phyloP scores from a whole-genome alignment of 23 red algal genomes.

The Porphyridium purpureum region DNA sequence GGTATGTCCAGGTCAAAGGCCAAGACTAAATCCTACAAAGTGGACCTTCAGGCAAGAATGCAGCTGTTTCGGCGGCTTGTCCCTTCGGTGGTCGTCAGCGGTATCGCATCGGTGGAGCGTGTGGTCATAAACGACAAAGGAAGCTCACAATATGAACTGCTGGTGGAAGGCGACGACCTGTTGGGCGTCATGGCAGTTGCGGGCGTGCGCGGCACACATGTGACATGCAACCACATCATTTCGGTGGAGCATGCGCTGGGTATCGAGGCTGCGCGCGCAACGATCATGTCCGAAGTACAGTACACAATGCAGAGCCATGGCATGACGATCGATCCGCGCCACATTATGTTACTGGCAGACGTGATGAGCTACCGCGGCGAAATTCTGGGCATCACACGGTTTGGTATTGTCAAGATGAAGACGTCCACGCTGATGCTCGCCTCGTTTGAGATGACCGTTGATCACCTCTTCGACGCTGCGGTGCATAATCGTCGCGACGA shows the following conservation, averaged over 20 bases:
- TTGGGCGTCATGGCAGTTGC: conserved; percentile 55
- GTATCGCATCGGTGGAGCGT: conserved; percentile 38
- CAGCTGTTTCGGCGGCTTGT: conserved; percentile 6
- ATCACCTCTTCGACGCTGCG: conserved; percentile 98
- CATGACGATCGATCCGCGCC: conserved; percentile 67
- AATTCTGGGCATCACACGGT: conserved; percentile 67
- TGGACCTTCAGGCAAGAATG: too few species aligned
- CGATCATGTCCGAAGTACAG: conserved; percentile 71
- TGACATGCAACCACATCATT: conserved; percentile 89
- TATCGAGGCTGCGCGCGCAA: conserved; percentile 72
- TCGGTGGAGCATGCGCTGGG: conserved; percentile 72
- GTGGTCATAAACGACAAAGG: conserved; percentile 56
- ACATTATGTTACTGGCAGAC: conserved; percentile 83
- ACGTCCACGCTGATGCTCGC: conserved; percentile 91
- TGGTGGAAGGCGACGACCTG: conserved; percentile 62
- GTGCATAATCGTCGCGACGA: conserved; percentile 58
- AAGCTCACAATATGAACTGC: conserved; percentile 23
- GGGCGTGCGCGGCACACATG: conserved; percentile 40
- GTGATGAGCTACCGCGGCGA: conserved; percentile 74
- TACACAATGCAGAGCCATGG: conserved; percentile 75
- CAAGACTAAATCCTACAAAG: too few species aligned
- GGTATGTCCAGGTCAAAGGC: too few species aligned
- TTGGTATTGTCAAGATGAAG: conserved; percentile 93
- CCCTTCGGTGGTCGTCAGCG: conserved; percentile 43
- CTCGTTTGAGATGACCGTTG: conserved; percentile 96